phyloP scores from a whole-genome alignment of 148 eudicot species.

The Diospyros kaki region DNA sequence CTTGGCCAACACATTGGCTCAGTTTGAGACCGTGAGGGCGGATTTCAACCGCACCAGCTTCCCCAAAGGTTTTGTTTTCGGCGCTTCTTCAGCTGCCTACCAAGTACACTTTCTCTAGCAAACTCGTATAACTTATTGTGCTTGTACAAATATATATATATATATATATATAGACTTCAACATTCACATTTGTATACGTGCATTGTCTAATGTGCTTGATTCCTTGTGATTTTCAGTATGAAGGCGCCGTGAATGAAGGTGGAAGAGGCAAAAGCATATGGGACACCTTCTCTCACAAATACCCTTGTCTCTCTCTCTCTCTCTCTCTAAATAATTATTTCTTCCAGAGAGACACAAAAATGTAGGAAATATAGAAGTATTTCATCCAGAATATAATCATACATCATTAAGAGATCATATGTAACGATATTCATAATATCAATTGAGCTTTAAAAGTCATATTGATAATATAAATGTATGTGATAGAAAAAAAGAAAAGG shows the following conservation, averaged over 20 bases:
- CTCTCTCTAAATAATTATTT: no score
- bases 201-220: not conserved
- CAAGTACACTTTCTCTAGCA: not conserved
- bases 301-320: constrained; percentile 13
- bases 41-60: constrained; percentile 10
- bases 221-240: constrained; percentile 2
- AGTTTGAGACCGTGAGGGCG: no score
- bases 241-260: constrained; percentile 14
- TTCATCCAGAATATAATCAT: no score
- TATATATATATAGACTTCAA: not conserved
- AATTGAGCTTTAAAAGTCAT: no score
- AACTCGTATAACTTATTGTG: not conserved
- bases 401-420: no score
- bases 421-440: no score
- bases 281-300: constrained; percentile 11
- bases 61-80: constrained; percentile 11
- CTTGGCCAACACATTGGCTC: no score
- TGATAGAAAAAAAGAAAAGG: no score
- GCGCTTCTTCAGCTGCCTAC: constrained; percentile 19
- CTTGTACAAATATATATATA: not conserved
- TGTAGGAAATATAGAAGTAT: no score
- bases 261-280: constrained; percentile 12
- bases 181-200: not conserved
- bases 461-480: no score
- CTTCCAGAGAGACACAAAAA: no score